Conservation (phyloP, 306 rosid genomes). For the Dryas alaskensis region DNA sequence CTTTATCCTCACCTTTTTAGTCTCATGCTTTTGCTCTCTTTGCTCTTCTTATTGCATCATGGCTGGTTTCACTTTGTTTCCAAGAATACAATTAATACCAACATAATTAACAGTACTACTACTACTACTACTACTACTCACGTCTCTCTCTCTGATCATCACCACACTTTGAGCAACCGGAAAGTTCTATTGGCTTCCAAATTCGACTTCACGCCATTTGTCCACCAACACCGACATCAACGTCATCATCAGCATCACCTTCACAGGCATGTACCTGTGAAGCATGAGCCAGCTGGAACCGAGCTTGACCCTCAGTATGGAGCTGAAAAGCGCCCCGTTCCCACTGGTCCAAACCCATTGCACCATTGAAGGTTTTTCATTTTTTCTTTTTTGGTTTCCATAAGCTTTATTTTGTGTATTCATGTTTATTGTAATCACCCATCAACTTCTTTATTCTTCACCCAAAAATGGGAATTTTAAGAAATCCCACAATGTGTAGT, state of each 20-base stretch:
- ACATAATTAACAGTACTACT: not conserved
- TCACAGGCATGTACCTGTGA: slow-evolving; percentile 7
- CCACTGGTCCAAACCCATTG: slow-evolving; percentile 97
- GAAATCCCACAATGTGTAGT: slow-evolving; percentile 17
- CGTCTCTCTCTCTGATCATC: slow-evolving; percentile 5
- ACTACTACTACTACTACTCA: not conserved
- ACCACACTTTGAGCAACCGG: slow-evolving; percentile 31
- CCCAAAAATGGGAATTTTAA: not conserved
- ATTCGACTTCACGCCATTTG: slow-evolving; percentile 60
- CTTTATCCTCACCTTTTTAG: slow-evolving; percentile 36
- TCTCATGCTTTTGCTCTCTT: slow-evolving; percentile 48
- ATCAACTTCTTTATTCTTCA: slow-evolving; percentile 11
- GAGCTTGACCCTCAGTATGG: slow-evolving; percentile 75
- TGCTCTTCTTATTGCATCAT: slow-evolving; percentile 37
- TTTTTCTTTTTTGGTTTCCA: slow-evolving; percentile 9
- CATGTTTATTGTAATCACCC: not conserved
- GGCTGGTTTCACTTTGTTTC: slow-evolving; percentile 22
- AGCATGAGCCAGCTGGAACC: not conserved
- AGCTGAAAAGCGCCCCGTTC: slow-evolving; percentile 78
- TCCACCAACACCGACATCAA: slow-evolving; percentile 31
- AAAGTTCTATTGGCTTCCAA: slow-evolving; percentile 32
- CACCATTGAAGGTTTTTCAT: slow-evolving; percentile 61
- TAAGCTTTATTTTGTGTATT: slow-evolving; percentile 21
- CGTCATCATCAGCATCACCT: slow-evolving; percentile 22
- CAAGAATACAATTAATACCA: not conserved